Evolutionary conservation across 768 basidiomycete genomes (phyloP).

Genomic region (Lentinula raphanica): DNA sequence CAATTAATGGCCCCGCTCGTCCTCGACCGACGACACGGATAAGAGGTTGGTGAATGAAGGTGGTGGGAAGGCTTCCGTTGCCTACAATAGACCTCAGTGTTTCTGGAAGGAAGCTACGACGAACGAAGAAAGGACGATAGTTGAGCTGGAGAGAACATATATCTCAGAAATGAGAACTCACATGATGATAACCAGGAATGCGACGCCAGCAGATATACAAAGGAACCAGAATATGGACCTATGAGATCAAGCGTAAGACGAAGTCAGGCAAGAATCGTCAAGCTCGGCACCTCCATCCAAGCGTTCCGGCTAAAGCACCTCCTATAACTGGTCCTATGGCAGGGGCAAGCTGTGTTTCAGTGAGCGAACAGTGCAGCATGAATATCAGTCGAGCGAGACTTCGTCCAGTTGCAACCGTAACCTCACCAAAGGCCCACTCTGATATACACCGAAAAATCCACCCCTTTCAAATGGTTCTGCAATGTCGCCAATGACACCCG

Average conservation of each 20-base stretch:
- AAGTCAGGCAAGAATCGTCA: too few relatives aligned
- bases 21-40: conserved; percentile 40
- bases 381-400: too few relatives aligned
- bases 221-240: conserved; percentile 64
- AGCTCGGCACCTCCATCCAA: conserved; percentile 77
- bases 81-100: conserved; percentile 50
- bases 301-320: conserved; percentile 48
- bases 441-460: conserved; percentile 67
- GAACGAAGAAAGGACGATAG: conserved; percentile 31
- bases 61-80: conserved; percentile 43
- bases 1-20: too few relatives aligned
- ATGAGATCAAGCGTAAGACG: conserved; percentile 5
- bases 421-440: conserved; percentile 55
- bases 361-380: too few relatives aligned
- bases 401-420: too few relatives aligned
- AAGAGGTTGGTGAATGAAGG: conserved; percentile 47
- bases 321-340: conserved; percentile 54
- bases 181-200: conserved; percentile 44
- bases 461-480: conserved; percentile 68
- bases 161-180: conserved; percentile 21
- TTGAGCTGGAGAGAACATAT: conserved; percentile 19
- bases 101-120: conserved; percentile 45
- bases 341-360: conserved; percentile 47
- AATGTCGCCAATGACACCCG: conserved; percentile 77
- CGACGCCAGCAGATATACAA: conserved; percentile 40